These are phyloP conservation scores for Xylaria sp. DNA, from an alignment of 2,329 filamentous ascomycete genomes.

Conservation along the genomic window DNA sequence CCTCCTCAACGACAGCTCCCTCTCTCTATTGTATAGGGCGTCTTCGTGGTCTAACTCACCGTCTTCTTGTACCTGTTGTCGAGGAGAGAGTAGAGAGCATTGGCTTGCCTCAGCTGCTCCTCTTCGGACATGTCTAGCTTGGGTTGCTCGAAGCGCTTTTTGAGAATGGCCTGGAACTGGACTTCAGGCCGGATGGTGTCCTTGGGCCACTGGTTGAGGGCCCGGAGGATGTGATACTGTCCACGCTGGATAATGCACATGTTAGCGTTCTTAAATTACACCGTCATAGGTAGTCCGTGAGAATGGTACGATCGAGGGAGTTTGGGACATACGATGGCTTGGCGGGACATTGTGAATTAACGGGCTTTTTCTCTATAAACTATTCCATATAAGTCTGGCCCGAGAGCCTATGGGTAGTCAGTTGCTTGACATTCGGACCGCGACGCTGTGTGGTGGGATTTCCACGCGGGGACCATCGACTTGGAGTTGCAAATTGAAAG, in stretches of 20 bases:
- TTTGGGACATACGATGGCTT: constrained; percentile 43
- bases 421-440: not conserved
- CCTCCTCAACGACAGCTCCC: not conserved
- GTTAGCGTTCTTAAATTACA: constrained; percentile 6
- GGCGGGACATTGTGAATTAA: constrained; percentile 40
- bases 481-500: constrained; percentile 5
- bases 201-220: constrained; percentile 70
- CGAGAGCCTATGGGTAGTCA: not conserved
- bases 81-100: constrained; percentile 69
- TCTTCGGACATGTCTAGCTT: constrained; percentile 54
- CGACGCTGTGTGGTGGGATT: not conserved
- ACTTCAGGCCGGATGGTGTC: constrained; percentile 71
- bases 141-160: constrained; percentile 56
- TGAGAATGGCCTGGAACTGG: constrained; percentile 69
- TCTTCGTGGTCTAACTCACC: constrained; percentile 52
- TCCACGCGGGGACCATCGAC: constrained; percentile 3
- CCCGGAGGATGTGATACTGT: constrained; percentile 60
- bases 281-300: not conserved
- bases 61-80: constrained; percentile 68
- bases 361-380: not conserved
- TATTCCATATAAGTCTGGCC: not conserved
- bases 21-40: not conserved
- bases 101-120: constrained; percentile 66
- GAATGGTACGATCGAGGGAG: not conserved
- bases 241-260: constrained; percentile 52